Evolutionary conservation across 139 green algal genomes (phyloP).

Genomic region (Haematococcus sp.): DNA sequence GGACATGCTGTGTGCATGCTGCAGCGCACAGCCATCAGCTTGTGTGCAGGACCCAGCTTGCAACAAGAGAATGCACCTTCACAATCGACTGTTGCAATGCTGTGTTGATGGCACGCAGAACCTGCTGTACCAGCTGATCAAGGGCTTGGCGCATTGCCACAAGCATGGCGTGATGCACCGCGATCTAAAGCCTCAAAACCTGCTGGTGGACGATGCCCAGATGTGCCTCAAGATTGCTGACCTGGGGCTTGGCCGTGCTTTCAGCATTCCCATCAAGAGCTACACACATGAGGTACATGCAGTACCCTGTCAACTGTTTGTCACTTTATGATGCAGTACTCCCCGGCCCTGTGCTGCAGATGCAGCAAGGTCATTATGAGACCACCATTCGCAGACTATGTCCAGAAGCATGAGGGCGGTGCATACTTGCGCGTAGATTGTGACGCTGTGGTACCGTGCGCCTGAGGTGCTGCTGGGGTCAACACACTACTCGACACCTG

Average conservation of each 20-base stretch:
- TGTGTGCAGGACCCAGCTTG: too few relatives aligned
- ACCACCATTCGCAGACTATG: too few relatives aligned
- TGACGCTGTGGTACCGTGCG: conserved; percentile 98
- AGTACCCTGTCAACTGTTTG: too few relatives aligned
- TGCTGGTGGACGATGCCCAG: conserved; percentile 79
- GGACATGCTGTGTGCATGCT: neutral
- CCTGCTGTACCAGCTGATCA: conserved; percentile 96
- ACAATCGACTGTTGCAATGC: neutral
- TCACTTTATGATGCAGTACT: too few relatives aligned
- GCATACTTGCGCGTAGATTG: conserved; percentile 66
- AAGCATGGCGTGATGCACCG: conserved; percentile 95
- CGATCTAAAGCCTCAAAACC: conserved; percentile 98
- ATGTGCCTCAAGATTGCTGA: conserved; percentile 94
- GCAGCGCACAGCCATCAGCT: neutral
- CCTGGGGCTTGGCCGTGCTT: conserved; percentile 91
- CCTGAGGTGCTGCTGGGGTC: conserved; percentile 96
- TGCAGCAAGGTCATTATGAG: too few relatives aligned
- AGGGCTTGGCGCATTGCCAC: conserved; percentile 94
- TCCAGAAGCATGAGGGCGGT: too few relatives aligned
- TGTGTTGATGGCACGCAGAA: conserved; percentile 52
- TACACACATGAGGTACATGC: conserved; percentile 96
- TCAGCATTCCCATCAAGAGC: conserved; percentile 96
- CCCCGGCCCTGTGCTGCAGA: too few relatives aligned
- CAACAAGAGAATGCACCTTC: too few relatives aligned
- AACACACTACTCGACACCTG: conserved; percentile 92